A percentile compares a stretch with the other conserved stretches of the same genome.
phyloP scores from a whole-genome alignment of 169 alveolate genomes.

The Eimeria brunetti region DNA sequence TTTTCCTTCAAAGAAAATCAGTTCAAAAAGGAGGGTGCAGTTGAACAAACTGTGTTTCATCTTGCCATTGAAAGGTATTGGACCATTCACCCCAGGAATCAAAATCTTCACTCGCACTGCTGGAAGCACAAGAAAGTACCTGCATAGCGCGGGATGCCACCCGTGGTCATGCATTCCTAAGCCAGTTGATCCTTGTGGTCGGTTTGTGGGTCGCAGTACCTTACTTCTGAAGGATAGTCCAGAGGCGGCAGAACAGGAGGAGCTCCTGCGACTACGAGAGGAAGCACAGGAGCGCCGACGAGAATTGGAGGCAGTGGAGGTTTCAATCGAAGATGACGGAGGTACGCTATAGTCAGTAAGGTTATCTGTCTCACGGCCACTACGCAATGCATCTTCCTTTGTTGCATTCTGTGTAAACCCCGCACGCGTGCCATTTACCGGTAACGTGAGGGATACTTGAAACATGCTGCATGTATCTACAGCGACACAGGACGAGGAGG shows the following conservation, averaged over 20 bases:
- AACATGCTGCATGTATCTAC: neutral
- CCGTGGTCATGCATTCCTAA: neutral
- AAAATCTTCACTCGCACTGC: neutral
- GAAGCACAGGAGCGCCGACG: slow-evolving; percentile 81
- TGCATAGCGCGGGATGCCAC: neutral
- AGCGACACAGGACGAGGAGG: slow-evolving; percentile 77
- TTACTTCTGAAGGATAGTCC: slow-evolving; percentile 84
- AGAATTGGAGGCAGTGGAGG: slow-evolving; percentile 83
- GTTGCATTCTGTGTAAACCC: neutral
- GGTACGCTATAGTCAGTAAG: neutral
- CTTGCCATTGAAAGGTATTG: slow-evolving; percentile 88
- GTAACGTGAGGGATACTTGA: too few species aligned
- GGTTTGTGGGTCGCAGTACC: slow-evolving; percentile 66
- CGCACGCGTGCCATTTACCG: neutral
- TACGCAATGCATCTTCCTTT: neutral
- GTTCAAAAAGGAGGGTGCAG: slow-evolving; percentile 90
- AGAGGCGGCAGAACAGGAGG: slow-evolving; percentile 90
- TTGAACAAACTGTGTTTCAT: slow-evolving; percentile 90
- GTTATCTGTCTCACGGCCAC: neutral
- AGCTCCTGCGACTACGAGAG: slow-evolving; percentile 86
- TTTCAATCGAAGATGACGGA: slow-evolving; percentile 87
- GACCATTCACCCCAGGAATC: neutral
- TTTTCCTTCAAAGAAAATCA: slow-evolving; percentile 87
- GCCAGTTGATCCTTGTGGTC: neutral
- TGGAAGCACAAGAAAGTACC: neutral